Evolutionary conservation across 352 stramenopile species (phyloP).

Genomic region (Saprolegnia parasitica): DNA sequence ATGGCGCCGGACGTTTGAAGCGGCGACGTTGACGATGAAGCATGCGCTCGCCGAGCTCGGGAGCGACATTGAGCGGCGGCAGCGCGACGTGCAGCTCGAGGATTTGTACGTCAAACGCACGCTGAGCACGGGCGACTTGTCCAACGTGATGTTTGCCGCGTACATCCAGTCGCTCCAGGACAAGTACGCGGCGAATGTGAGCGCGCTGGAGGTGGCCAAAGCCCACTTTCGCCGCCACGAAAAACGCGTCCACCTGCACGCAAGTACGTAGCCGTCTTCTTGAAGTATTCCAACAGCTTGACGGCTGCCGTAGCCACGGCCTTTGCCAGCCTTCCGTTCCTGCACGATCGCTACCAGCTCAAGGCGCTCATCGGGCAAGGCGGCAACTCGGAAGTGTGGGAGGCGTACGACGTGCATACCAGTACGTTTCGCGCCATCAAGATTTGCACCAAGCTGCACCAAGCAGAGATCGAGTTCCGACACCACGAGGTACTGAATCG

Average conservation of each 20-base stretch:
- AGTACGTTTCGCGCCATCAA: constrained; percentile 16
- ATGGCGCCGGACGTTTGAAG: not conserved
- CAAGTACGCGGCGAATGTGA: not conserved
- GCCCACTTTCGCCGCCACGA: constrained; percentile 4
- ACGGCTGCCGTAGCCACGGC: not conserved
- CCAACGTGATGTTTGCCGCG: not conserved
- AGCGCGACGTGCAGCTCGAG: constrained; percentile 17
- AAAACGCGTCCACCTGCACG: not conserved
- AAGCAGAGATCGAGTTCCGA: constrained; percentile 5
- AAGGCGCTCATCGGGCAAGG: constrained; percentile 12
- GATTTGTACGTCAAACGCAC: constrained; percentile 21
- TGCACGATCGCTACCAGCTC: constrained; percentile 2
- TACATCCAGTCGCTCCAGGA: constrained; percentile 15
- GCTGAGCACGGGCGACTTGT: constrained; percentile 2
- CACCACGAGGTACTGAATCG: constrained; percentile 17
- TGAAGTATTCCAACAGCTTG: constrained; percentile 4
- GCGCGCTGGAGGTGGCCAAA: not conserved
- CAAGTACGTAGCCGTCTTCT: not conserved
- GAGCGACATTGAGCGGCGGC: constrained; percentile 4
- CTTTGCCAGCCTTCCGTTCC: constrained; percentile 16
- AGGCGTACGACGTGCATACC: constrained; percentile 2
- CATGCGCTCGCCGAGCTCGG: not conserved
- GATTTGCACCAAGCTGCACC: constrained; percentile 6
- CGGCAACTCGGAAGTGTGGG: constrained; percentile 22
- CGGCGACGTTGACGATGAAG: not conserved